Base-by-base conservation (phyloP, 495 filamentous ascomycete genomes). In the Amniculicola lignicola region DNA sequence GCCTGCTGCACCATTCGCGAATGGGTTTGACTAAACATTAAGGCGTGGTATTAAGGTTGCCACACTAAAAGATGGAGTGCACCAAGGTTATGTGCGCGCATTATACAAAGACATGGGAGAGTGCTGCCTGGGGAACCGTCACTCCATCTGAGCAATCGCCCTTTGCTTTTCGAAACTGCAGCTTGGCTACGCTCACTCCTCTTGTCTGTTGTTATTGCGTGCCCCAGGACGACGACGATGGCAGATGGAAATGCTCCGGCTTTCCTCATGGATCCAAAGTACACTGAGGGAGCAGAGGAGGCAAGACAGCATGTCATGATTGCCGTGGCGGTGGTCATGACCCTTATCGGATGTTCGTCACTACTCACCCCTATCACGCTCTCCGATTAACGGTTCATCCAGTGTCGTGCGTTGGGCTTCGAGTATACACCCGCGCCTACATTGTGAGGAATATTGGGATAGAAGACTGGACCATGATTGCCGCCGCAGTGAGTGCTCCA, bases 401-500 rank as follows among this genome's bases (percentile, higher is more conserved):
- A 51, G 38, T 45, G 21, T 16, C 40, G 0, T 24, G 12, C 22
- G 45, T 61, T n/a, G 45, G 22, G n/a, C 22, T 61, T 1, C 35
- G 58, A 14, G 12, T 61, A 4, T 55, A 46, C 33, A 61, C 58
- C 12, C 35, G 58, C 5, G 37, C 44, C 19, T 46, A 23, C 23
- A 56, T 61, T 25, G 46, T 56, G 1, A 12, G 51, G 0, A 48
- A 37, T 14, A 43, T 61, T 18, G 35, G 44, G 1, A 1, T 24
- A 1, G 58, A 61, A 6, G 58, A 61, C 18, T 61, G 58, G 58
- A 38, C 43, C 1, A 61, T 61, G 51, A 27, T 61, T 1, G 35
- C 27, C 1, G 43, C 58, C 0, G 29, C 35, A 1, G 50, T 61
- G 29, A 43, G 55, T 51, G 22, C 7, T 25, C 11, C 25, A 9